Percentiles rank a stretch among this genome's conserved stretches.
phyloP scores from a whole-genome alignment of 2,329 filamentous ascomycete species.

The Colletotrichum sp. region DNA sequence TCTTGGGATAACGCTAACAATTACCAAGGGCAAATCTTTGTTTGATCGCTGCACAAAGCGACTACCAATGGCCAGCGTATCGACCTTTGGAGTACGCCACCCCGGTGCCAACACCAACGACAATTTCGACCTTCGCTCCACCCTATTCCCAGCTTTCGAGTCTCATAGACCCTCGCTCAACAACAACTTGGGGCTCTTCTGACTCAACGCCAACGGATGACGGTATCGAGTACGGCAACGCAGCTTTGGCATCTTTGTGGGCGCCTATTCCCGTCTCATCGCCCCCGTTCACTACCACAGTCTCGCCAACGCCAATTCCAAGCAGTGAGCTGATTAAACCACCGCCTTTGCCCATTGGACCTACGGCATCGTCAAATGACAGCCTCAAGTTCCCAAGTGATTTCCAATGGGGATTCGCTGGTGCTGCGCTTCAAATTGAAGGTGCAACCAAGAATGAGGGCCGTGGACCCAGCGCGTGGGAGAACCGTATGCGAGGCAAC shows the following conservation, averaged over 20 bases:
- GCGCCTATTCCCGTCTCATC: conserved; percentile 37
- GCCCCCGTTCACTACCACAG: conserved; percentile 45
- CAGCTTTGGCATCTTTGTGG: conserved; percentile 38
- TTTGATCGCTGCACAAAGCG: background rate
- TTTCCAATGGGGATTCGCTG: conserved; percentile 10
- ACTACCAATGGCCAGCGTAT: background rate
- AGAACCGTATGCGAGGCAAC: background rate
- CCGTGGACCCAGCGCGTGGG: background rate
- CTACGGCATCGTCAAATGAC: background rate
- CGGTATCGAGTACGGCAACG: conserved; percentile 28
- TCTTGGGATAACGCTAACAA: background rate
- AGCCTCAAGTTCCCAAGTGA: conserved; percentile 44
- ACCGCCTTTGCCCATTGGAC: background rate
- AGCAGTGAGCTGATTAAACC: conserved; percentile 49
- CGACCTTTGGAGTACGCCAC: background rate
- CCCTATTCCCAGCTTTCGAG: background rate
- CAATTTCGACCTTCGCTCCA: background rate
- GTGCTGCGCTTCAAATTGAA: conserved; percentile 1
- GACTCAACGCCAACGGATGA: background rate
- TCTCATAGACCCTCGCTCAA: background rate
- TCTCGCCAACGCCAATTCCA: conserved; percentile 59
- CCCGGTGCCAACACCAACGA: background rate
- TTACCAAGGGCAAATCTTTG: background rate
- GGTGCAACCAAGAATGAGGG: background rate
- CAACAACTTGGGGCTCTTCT: background rate